A percentile compares a stretch with the other conserved stretches of the same genome.
These are phyloP conservation scores for Colletotrichum liriopes DNA, from an alignment of 2,329 filamentous ascomycete genomes.

Conservation along the genomic window DNA sequence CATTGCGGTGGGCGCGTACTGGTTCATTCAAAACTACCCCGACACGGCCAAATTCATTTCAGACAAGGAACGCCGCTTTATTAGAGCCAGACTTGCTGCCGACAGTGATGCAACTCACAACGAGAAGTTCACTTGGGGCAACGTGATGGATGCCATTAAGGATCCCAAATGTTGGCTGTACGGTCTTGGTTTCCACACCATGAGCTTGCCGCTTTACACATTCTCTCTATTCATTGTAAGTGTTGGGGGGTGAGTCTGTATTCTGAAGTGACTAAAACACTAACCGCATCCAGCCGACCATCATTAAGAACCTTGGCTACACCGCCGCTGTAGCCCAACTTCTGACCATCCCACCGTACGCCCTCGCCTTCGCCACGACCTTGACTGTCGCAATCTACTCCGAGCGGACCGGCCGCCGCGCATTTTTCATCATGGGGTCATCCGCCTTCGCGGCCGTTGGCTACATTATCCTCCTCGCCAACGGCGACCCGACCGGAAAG, in stretches of 20 bases:
- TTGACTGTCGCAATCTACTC: constrained; percentile 72
- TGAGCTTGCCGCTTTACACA: constrained; percentile 75
- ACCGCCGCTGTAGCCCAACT: constrained; percentile 69
- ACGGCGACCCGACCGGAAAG: constrained; percentile 59
- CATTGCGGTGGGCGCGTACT: constrained; percentile 65
- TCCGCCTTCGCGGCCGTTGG: constrained; percentile 72
- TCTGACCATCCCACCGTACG: constrained; percentile 76
- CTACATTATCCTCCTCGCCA: constrained; percentile 73
- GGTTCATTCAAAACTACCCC: constrained; percentile 78
- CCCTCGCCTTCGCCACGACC: constrained; percentile 73
- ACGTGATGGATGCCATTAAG: constrained; percentile 74
- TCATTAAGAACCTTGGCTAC: constrained; percentile 70
- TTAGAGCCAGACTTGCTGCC: constrained; percentile 74
- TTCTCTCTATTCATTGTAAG: constrained; percentile 69
- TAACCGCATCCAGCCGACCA: constrained; percentile 59
- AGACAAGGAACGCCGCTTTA: constrained; percentile 68
- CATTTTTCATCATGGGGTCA: constrained; percentile 75
- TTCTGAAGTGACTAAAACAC: background rate
- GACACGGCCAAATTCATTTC: constrained; percentile 71
- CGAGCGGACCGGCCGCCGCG: constrained; percentile 70
- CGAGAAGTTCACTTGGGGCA: constrained; percentile 78
- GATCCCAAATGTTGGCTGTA: constrained; percentile 84
- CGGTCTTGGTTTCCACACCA: constrained; percentile 79
- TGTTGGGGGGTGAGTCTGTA: background rate
- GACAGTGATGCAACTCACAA: constrained; percentile 80